Conservation (phyloP, 1,284 basidiomycete species). For the Heimioporus retisporus region DNA sequence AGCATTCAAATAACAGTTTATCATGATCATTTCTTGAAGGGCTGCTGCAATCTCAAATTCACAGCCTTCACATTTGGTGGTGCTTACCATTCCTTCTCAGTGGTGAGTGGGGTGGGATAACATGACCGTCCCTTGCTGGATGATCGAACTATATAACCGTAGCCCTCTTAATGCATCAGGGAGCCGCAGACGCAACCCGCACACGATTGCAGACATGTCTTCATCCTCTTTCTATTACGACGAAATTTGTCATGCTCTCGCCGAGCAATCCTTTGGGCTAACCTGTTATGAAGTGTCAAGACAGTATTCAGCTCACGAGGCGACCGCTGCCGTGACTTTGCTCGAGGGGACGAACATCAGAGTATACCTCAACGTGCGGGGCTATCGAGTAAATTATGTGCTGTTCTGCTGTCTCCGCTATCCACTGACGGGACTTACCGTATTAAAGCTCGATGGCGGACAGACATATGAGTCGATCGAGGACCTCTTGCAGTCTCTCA, state of each 20-base stretch:
- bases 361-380: slow-evolving; percentile 61
- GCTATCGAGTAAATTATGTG: slow-evolving; percentile 57
- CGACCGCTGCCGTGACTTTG: slow-evolving; percentile 62
- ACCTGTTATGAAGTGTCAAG: slow-evolving; percentile 52
- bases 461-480: slow-evolving; percentile 66
- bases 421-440: slow-evolving; percentile 17
- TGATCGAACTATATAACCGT: slow-evolving; percentile 43
- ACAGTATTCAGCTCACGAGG: slow-evolving; percentile 53
- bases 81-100: slow-evolving; percentile 15
- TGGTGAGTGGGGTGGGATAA: slow-evolving; percentile 16
- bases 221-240: slow-evolving; percentile 55
- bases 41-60: slow-evolving; percentile 25
- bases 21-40: slow-evolving; percentile 30
- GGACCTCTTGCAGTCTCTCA: slow-evolving; percentile 61
- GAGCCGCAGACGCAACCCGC: slow-evolving; percentile 28
- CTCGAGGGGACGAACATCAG: slow-evolving; percentile 62
- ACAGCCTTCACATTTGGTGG: slow-evolving; percentile 22
- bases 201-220: slow-evolving; percentile 29
- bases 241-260: slow-evolving; percentile 65
- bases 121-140: slow-evolving; percentile 41
- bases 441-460: slow-evolving; percentile 29
- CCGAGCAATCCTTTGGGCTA: slow-evolving; percentile 71
- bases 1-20: slow-evolving; percentile 22
- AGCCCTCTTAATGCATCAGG: slow-evolving; percentile 16
- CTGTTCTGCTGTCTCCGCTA: neutral